Conservation (phyloP, 768 basidiomycete species). For the Leucocoprinus leucothites region DNA sequence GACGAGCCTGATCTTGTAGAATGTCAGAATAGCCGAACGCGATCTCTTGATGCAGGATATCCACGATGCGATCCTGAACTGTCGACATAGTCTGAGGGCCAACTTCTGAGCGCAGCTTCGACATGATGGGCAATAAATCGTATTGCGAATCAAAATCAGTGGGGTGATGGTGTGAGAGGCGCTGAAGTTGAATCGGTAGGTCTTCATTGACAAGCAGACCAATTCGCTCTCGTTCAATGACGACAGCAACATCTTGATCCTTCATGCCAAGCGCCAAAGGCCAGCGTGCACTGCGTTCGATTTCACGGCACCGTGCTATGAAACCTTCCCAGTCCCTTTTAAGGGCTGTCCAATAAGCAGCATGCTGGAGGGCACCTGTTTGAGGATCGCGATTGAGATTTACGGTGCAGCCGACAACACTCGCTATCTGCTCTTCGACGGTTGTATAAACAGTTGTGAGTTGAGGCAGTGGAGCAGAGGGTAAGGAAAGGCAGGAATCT, state of each 20-base stretch:
- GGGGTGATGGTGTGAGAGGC: conserved; percentile 42
- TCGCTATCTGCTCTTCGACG: conserved; percentile 71
- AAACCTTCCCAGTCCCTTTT: conserved; percentile 97
- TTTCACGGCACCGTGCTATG: conserved; percentile 82
- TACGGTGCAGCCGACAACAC: conserved; percentile 86
- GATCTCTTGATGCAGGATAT: conserved; percentile 72
- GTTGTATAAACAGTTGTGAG: conserved; percentile 63
- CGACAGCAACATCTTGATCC: conserved; percentile 44
- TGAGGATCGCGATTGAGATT: conserved; percentile 67
- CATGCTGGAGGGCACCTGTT: conserved; percentile 76
- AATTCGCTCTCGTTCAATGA: conserved; percentile 78
- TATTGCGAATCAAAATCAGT: conserved; percentile 46
- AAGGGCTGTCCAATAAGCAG: conserved; percentile 78
- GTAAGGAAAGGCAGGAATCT: conserved; percentile 63
- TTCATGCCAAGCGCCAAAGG: conserved; percentile 64
- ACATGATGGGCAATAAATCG: conserved; percentile 56
- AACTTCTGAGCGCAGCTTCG: conserved; percentile 60
- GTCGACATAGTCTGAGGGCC: conserved; percentile 53
- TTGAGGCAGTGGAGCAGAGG: conserved; percentile 52
- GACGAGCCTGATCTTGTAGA: conserved; percentile 59
- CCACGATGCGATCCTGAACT: conserved; percentile 57
- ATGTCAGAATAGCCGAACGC: conserved; percentile 78
- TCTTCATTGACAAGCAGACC: conserved; percentile 66
- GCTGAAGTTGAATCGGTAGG: conserved; percentile 55
- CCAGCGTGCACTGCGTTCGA: conserved; percentile 85